These are phyloP conservation scores for Borealophlyctis nickersoniae DNA, from an alignment of 192 early-diverging fungal genomes.

Conservation along the genomic window DNA sequence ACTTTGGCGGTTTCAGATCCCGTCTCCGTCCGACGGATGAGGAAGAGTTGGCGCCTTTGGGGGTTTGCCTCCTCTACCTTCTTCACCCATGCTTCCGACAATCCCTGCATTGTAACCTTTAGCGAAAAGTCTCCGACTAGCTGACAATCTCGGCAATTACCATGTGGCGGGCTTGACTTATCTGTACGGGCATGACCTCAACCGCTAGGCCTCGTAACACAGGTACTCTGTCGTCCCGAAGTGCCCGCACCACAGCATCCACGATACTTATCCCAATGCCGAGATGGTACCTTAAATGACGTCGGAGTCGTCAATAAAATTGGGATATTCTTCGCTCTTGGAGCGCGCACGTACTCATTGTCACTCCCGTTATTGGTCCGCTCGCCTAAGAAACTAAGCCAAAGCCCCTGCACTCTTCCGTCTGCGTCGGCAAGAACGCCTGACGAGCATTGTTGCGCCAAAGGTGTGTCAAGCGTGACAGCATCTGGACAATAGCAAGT, in stretches of 20 bases:
- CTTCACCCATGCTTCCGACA: constrained; percentile 44
- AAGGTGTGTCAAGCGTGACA: constrained; percentile 77
- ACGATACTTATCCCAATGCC: constrained; percentile 30
- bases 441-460: constrained; percentile 73
- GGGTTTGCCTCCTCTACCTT: constrained; percentile 42
- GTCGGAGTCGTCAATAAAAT: too few species aligned
- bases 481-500: constrained; percentile 47
- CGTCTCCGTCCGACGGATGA: constrained; percentile 43
- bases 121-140: constrained; percentile 1
- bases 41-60: constrained; percentile 41
- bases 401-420: constrained; percentile 68
- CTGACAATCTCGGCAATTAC: constrained; percentile 2
- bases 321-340: too few species aligned
- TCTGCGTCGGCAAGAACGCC: constrained; percentile 67
- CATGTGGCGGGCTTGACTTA: constrained; percentile 49
- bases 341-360: constrained; percentile 41
- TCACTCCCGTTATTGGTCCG: constrained; percentile 58
- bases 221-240: constrained; percentile 21
- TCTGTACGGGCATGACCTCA: constrained; percentile 43
- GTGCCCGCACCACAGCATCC: constrained; percentile 32
- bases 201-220: constrained; percentile 39
- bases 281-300: too few species aligned
- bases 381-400: constrained; percentile 74
- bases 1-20: constrained; percentile 32
- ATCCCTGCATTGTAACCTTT: background rate